phyloP scores from a whole-genome alignment of 192 early-diverging fungal genomes.

The Coemansia sp. region DNA sequence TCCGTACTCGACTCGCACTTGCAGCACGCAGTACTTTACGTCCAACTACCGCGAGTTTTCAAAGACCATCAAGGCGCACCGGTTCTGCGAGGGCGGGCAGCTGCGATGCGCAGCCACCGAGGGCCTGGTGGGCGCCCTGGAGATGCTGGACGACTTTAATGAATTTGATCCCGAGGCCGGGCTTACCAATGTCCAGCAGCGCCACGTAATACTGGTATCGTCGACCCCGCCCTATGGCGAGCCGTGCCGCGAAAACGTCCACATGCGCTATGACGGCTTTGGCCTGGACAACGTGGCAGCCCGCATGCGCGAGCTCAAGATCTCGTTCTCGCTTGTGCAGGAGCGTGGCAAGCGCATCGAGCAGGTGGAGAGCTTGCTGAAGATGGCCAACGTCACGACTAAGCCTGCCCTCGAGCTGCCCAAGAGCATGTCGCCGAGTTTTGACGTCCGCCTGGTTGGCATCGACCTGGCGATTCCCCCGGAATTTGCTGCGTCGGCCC shows the following conservation, averaged over 20 bases:
- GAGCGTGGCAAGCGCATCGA: conserved; percentile 42
- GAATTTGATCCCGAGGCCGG: conserved; percentile 46
- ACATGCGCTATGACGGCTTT: conserved; percentile 47
- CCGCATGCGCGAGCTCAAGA: conserved; percentile 45
- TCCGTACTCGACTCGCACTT: conserved; percentile 43
- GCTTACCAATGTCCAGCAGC: conserved; percentile 40
- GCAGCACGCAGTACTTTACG: conserved; percentile 50
- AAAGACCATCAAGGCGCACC: conserved; percentile 44
- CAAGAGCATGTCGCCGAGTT: conserved; percentile 33
- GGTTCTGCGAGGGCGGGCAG: conserved; percentile 42
- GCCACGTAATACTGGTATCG: conserved; percentile 41
- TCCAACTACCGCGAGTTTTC: conserved; percentile 52
- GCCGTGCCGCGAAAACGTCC: conserved; percentile 38
- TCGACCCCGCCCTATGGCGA: conserved; percentile 44
- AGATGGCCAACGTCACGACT: conserved; percentile 30
- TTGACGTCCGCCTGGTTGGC: conserved; percentile 35
- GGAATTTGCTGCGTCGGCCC: conserved; percentile 11
- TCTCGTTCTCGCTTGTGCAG: conserved; percentile 49
- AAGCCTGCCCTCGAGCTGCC: conserved; percentile 35
- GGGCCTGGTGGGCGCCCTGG: conserved; percentile 45
- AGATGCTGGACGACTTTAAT: conserved; percentile 51
- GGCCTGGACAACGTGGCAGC: conserved; percentile 32
- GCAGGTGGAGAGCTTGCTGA: conserved; percentile 30
- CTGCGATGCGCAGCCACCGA: conserved; percentile 46
- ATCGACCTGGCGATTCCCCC: conserved; percentile 37